These are phyloP conservation scores for Pythium sp. DNA, from an alignment of 352 stramenopile species.

Conservation along the genomic window DNA sequence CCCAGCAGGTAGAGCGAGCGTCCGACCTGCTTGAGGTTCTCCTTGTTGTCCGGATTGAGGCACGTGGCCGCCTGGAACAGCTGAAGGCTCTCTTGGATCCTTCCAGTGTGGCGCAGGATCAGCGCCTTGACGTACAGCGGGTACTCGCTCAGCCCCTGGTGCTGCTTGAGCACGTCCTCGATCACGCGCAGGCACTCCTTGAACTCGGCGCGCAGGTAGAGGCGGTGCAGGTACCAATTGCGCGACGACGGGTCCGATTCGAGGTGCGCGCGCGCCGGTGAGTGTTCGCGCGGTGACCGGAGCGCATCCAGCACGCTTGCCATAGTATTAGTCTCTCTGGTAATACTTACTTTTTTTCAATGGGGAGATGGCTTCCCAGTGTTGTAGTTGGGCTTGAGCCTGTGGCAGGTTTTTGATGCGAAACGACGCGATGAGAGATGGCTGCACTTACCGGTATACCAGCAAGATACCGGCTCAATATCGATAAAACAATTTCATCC, in stretches of 20 bases:
- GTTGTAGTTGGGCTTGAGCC: not conserved
- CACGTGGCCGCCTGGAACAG: conserved; percentile 91
- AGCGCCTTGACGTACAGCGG: conserved; percentile 91
- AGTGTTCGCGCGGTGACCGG: conserved; percentile 54
- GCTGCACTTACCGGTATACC: not conserved
- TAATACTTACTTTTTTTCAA: not conserved
- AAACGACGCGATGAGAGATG: conserved; percentile 5
- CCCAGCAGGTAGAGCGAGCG: conserved; percentile 80
- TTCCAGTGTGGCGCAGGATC: conserved; percentile 85
- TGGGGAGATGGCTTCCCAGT: not conserved
- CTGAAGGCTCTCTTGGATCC: conserved; percentile 89
- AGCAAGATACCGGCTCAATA: not conserved
- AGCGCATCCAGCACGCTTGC: conserved; percentile 41
- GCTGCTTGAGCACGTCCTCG: conserved; percentile 81
- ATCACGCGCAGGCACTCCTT: conserved; percentile 89
- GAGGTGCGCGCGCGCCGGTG: conserved; percentile 19
- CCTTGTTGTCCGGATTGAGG: conserved; percentile 90
- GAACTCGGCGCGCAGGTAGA: conserved; percentile 86
- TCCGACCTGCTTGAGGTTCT: conserved; percentile 91
- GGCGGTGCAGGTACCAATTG: conserved; percentile 86
- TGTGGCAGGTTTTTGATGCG: not conserved
- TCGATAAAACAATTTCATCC: not conserved
- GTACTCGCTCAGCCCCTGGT: conserved; percentile 90
- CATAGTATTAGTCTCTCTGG: conserved; percentile 6
- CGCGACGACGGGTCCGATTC: conserved; percentile 43